A percentile compares a stretch with the other conserved stretches of the same genome.
Conservation (phyloP, 2,329 filamentous ascomycete species). For the Sordariomycetes sp. region DNA sequence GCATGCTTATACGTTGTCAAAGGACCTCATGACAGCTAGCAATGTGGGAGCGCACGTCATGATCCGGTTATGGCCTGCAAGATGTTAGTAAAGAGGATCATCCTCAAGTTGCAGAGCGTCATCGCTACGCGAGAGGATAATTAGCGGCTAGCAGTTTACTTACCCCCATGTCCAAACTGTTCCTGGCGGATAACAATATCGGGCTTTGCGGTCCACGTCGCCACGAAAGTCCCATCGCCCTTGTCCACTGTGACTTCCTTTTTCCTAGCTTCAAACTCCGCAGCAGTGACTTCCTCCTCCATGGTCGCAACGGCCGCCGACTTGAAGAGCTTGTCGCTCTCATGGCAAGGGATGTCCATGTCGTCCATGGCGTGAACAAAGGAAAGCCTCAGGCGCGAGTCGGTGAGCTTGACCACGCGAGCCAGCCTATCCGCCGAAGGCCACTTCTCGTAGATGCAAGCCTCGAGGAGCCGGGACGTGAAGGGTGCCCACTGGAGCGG, state of each 20-base stretch:
- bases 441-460: constrained; percentile 70
- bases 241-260: constrained; percentile 26
- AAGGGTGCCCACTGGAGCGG: constrained; percentile 34
- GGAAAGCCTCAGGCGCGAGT: constrained; percentile 45
- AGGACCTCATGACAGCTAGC: constrained; percentile 52
- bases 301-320: constrained; percentile 40
- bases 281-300: constrained; percentile 18
- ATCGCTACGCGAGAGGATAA: background rate
- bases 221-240: constrained; percentile 32
- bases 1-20: constrained; percentile 25
- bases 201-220: constrained; percentile 27
- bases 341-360: constrained; percentile 63
- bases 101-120: background rate
- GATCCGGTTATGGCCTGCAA: constrained; percentile 54
- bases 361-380: constrained; percentile 76
- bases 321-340: constrained; percentile 51
- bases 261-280: constrained; percentile 28
- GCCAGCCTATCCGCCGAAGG: constrained; percentile 53
- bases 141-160: constrained; percentile 12
- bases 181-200: constrained; percentile 39
- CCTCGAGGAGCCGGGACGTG: constrained; percentile 38
- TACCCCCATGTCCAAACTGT: constrained; percentile 39
- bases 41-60: constrained; percentile 51
- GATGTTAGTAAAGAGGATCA: background rate
- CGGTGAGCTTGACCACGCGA: constrained; percentile 37